Evolutionary conservation across 2,329 filamentous ascomycete species (phyloP), one percentile per base, ranked within the genome.

Genomic region (Thielaviopsis musarum): DNA sequence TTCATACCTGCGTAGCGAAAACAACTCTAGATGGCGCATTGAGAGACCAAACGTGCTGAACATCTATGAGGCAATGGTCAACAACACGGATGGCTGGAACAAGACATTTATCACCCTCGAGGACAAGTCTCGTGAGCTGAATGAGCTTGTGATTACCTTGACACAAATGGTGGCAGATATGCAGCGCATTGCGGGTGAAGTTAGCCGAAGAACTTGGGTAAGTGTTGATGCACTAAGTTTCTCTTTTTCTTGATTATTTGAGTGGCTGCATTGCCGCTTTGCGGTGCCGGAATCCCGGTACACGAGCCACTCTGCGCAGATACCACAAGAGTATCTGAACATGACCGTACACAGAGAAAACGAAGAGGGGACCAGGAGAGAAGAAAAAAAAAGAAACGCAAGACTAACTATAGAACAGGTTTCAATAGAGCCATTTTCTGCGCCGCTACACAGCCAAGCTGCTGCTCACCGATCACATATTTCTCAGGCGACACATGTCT

Each of bases 71-170:
- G 89, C 91, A 45, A 97, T 97, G 91, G 85, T 87, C 66, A 88
- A 88, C 38, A 97, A 97, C 65, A 85, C 90, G 9, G 87, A 94
- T 64, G 90, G 91, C 52, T 97, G 91, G 91, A 81, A 84, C 61
- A 82, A 84, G 60, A 89, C 89, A 6, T 84, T 95, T 66, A 78
- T 83, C 58, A 85, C 85, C 59, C 76, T 96, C 61, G 84, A 89
- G 67, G 79, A 79, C 22, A 88, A 85, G 67, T 84, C 85, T 15
- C 80, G 84, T 62, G 78, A 80, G 52, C 75, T 96, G 26, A 41
- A 57, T 54, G 54, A 59, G 17, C 57, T 59, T 45, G 85, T 85
- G 34, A 77, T 81, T 6, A 75, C 84, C 30, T 77, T 95, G 49
- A 79, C 82, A 48, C 82, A 86, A 69, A 87, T 93, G 64, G 84